A percentile compares a stretch with the other conserved stretches of the same genome.
phyloP scores from a whole-genome alignment of 2,329 filamentous ascomycete genomes.

The Emericellopsis atlantica region DNA sequence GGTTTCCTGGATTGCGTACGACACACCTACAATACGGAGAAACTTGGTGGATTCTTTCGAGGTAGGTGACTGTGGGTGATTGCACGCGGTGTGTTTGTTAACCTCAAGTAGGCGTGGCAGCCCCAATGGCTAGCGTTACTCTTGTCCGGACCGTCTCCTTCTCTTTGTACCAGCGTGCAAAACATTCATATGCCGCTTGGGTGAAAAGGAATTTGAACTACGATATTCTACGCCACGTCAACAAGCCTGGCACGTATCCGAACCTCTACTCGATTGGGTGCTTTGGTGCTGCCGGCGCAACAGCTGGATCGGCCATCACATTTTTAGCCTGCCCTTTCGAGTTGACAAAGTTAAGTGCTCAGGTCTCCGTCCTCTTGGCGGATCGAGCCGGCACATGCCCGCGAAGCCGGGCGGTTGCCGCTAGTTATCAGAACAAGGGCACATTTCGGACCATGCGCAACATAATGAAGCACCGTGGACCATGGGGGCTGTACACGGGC shows the following conservation, averaged over 20 bases:
- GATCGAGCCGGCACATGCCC: slow-evolving; percentile 19
- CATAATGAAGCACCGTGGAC: slow-evolving; percentile 62
- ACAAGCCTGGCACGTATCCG: slow-evolving; percentile 56
- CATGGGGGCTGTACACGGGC: slow-evolving; percentile 66
- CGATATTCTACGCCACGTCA: slow-evolving; percentile 63
- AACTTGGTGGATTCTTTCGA: slow-evolving; percentile 65
- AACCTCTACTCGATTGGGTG: slow-evolving; percentile 62
- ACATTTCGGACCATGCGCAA: slow-evolving; percentile 66
- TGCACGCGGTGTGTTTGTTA: background rate
- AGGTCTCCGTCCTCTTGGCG: slow-evolving; percentile 70
- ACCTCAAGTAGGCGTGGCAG: slow-evolving; percentile 48
- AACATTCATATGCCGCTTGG: slow-evolving; percentile 60
- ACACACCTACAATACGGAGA: slow-evolving; percentile 65
- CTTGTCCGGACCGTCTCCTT: slow-evolving; percentile 68
- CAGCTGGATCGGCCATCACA: slow-evolving; percentile 68
- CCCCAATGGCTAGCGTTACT: slow-evolving; percentile 69
- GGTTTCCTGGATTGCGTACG: slow-evolving; percentile 63
- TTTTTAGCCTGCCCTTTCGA: slow-evolving; percentile 79
- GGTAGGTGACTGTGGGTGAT: slow-evolving; percentile 32
- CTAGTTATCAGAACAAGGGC: slow-evolving; percentile 67
- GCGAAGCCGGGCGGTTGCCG: slow-evolving; percentile 45
- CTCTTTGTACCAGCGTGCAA: slow-evolving; percentile 67
- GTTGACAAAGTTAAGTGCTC: slow-evolving; percentile 77
- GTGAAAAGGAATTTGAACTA: slow-evolving; percentile 53
- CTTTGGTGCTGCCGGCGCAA: slow-evolving; percentile 67